These are phyloP conservation scores for Stentor coeruleus DNA, from an alignment of 73 alveolate species.

Conservation along the genomic window DNA sequence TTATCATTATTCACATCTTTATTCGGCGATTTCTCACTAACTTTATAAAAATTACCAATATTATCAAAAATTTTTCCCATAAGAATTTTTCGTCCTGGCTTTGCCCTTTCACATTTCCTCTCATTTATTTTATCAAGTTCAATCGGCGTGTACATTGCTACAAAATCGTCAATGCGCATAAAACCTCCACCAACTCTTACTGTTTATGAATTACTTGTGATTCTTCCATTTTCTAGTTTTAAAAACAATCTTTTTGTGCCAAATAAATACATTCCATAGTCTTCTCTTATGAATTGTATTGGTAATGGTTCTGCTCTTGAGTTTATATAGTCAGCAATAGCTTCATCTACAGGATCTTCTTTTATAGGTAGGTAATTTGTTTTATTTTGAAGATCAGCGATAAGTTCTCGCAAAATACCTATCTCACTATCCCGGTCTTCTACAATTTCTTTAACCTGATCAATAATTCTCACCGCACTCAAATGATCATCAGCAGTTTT, in stretches of 20 bases:
- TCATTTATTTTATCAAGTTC: conserved; percentile 16
- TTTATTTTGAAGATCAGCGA: background rate
- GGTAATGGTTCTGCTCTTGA: background rate
- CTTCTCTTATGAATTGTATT: conserved; percentile 22
- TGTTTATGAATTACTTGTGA: conserved; percentile 33
- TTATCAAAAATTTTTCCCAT: background rate
- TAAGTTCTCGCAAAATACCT: background rate
- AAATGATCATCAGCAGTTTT: background rate
- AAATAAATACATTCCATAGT: conserved; percentile 25
- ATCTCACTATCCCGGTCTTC: conserved; percentile 43
- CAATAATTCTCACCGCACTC: background rate
- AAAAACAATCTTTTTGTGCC: conserved; percentile 32
- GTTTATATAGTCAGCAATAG: conserved; percentile 30
- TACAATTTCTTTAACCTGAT: background rate
- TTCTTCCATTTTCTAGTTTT: conserved; percentile 28
- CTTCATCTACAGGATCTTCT: conserved; percentile 39
- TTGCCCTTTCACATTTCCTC: background rate
- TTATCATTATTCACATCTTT: background rate
- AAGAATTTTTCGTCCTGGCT: background rate
- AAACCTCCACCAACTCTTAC: conserved; percentile 57
- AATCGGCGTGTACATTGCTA: conserved; percentile 19
- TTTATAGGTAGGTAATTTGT: conserved; percentile 28
- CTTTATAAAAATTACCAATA: no score
- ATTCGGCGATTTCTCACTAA: background rate
- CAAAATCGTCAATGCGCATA: conserved; percentile 38